These are phyloP conservation scores for Lanzia echinophila DNA, from an alignment of 2,329 filamentous ascomycete species.

Conservation along the genomic window DNA sequence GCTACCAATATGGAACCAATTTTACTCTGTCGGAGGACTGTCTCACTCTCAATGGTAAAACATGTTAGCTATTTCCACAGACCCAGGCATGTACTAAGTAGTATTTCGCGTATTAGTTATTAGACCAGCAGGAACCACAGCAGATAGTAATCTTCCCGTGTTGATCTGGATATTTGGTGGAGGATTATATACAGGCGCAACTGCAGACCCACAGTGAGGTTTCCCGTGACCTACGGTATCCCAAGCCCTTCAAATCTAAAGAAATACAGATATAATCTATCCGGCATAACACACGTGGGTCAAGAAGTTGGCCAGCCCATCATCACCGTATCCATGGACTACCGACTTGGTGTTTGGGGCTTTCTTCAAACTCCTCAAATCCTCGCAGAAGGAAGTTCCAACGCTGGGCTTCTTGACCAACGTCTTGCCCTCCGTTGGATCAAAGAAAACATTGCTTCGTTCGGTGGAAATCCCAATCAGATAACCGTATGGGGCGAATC, in stretches of 20 bases:
- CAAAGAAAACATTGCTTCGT: conserved; percentile 45
- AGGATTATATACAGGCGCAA: conserved; percentile 44
- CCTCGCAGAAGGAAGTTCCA: conserved; percentile 49
- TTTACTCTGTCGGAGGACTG: conserved; percentile 44
- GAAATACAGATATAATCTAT: conserved; percentile 49
- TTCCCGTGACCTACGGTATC: too few species aligned
- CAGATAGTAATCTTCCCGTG: conserved; percentile 34
- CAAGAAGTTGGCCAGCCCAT: conserved; percentile 46
- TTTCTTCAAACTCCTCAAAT: conserved; percentile 56
- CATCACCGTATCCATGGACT: conserved; percentile 49
- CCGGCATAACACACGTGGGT: conserved; percentile 50
- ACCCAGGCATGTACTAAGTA: background rate
- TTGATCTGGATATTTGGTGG: conserved; percentile 54
- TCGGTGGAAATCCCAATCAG: conserved; percentile 35
- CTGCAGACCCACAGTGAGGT: conserved; percentile 40
- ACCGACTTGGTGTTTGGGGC: conserved; percentile 59
- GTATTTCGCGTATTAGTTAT: conserved; percentile 30
- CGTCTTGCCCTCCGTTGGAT: conserved; percentile 51
- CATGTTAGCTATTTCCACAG: background rate
- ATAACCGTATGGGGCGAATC: conserved; percentile 39
- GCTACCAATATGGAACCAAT: conserved; percentile 39
- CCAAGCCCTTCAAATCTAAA: background rate
- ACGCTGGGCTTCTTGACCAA: conserved; percentile 58
- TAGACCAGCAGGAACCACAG: conserved; percentile 32
- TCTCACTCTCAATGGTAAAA: conserved; percentile 33